Base-by-base conservation (phyloP, 225 moss, liverwort and hornwort species). In the Antitrichia curtipendula region DNA sequence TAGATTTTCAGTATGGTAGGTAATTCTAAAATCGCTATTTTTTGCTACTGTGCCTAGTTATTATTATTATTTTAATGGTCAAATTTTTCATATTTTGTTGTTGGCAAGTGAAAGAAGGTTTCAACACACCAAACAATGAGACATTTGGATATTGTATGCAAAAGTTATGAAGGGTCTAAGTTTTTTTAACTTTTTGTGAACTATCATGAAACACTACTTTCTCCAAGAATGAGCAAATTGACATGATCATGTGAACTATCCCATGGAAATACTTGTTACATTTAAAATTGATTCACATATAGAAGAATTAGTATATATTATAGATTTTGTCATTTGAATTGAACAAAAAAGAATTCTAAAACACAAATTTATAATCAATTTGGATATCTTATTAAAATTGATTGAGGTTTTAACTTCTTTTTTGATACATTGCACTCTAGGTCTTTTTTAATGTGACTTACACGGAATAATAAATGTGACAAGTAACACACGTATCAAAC, bases 141-240 rank as follows among this genome's bases (percentile, higher is more conserved):
- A 1, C 3, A 71, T 43, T 71, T 43, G 9, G 72, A 45, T 72
- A 72, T 0, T 1, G 2, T 41, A 25, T 41, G 5, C 5, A 70
- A 27, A 41, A 70, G 3, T 70, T 72, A 47, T 0, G 6, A 10
- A 45, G 7, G 72, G 16, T 45, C 5, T 3, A 29, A 17, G n/a
- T n/a, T 38, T 38, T 38, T 73, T 29, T 18, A 18, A 92, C 32
- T 19, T 87, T 71, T 53, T 94, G 90, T 15, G 89, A 64, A 70
- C 86, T 93, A 71, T 91, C 89, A 50, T 92, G 90, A 56, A 97
- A 94, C 9, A 97, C 63, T 69, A 97, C 88, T 93, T 96, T 96
- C 88, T 96, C 57, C 75, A 83, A 78, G 9, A 45, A 32, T 47
- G 22, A 81, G 2, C 6, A 49, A 63, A 18, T 0, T 1, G 0